phyloP scores from a whole-genome alignment of 768 basidiomycete species.

The Trametes gibbosa region DNA sequence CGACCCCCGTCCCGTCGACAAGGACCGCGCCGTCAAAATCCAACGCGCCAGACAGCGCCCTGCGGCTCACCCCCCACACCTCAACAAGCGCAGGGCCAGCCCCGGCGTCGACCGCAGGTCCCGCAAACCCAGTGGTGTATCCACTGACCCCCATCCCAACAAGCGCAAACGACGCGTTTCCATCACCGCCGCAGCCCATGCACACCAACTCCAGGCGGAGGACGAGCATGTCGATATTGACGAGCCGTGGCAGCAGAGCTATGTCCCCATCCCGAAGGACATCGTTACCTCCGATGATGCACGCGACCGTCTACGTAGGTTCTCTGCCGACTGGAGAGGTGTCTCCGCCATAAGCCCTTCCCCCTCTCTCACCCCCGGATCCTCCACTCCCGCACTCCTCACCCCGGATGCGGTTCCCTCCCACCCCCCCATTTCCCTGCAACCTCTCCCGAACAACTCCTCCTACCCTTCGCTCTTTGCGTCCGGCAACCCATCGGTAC shows the following conservation, averaged over 20 bases:
- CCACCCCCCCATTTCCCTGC: constrained; percentile 29
- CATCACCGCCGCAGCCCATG: constrained; percentile 26
- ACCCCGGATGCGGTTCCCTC: constrained; percentile 27
- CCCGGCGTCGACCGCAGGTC: constrained; percentile 39
- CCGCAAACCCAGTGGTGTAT: constrained; percentile 34
- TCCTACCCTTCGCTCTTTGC: constrained; percentile 35
- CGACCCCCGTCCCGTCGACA: constrained; percentile 47
- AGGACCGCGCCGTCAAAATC: constrained; percentile 44
- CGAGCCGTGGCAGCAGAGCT: constrained; percentile 43
- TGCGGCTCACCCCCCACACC: constrained; percentile 26
- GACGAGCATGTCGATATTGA: constrained; percentile 52
- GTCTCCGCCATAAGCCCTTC: constrained; percentile 48
- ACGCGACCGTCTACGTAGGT: constrained; percentile 50
- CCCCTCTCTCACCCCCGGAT: constrained; percentile 30
- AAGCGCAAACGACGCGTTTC: constrained; percentile 41
- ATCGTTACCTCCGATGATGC: constrained; percentile 42
- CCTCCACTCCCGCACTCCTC: constrained; percentile 35
- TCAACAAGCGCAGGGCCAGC: constrained; percentile 35
- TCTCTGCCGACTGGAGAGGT: constrained; percentile 66
- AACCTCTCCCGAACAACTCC: constrained; percentile 32
- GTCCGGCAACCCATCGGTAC: constrained; percentile 38
- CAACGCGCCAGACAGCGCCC: constrained; percentile 41
- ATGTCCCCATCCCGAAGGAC: constrained; percentile 47
- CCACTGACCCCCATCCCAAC: constrained; percentile 34
- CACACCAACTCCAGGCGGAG: constrained; percentile 27